A percentile compares a stretch with the other conserved stretches of the same genome.
Conservation (phyloP, 768 basidiomycete genomes). For the Termitomyces sp. region DNA sequence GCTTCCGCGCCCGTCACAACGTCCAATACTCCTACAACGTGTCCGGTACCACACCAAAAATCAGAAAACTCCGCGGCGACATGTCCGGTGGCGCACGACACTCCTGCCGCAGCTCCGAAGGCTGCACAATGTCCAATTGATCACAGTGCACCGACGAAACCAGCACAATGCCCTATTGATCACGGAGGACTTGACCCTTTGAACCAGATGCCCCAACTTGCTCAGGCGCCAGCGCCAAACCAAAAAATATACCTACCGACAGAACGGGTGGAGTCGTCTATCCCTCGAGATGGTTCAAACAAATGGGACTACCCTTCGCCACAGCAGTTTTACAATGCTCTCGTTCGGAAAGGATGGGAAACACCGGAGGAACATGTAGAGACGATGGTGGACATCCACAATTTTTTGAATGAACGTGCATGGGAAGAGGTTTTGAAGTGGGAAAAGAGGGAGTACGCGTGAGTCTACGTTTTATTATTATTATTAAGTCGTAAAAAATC, state of each 20-base stretch:
- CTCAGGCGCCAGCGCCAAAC: slow-evolving; percentile 57
- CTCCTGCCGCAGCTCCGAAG: slow-evolving; percentile 17
- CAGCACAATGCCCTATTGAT: slow-evolving; percentile 59
- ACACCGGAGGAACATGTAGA: slow-evolving; percentile 95
- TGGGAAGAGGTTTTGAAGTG: slow-evolving; percentile 94
- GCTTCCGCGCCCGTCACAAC: slow-evolving; percentile 20
- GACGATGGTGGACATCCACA: slow-evolving; percentile 97
- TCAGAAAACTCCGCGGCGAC: background rate
- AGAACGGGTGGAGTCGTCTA: slow-evolving; percentile 73
- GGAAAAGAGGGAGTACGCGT: slow-evolving; percentile 72
- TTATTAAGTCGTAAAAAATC: background rate
- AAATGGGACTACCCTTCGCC: slow-evolving; percentile 97
- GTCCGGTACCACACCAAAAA: slow-evolving; percentile 18
- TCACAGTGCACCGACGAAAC: slow-evolving; percentile 27
- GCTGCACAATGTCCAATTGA: slow-evolving; percentile 37
- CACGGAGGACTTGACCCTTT: slow-evolving; percentile 56
- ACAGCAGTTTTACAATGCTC: slow-evolving; percentile 97
- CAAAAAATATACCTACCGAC: slow-evolving; percentile 63
- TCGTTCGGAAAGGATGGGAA: slow-evolving; percentile 95
- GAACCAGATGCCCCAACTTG: slow-evolving; percentile 87
- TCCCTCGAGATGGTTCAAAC: slow-evolving; percentile 58
- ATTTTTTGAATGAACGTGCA: slow-evolving; percentile 94
- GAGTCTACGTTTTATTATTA: slow-evolving; percentile 22
- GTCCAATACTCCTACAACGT: slow-evolving; percentile 22
- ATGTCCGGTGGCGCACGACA: slow-evolving; percentile 31